Percentiles rank a stretch among this genome's conserved stretches.
Conservation (phyloP, 225 moss, liverwort and hornwort genomes). For the Takakia lepidozioides region DNA sequence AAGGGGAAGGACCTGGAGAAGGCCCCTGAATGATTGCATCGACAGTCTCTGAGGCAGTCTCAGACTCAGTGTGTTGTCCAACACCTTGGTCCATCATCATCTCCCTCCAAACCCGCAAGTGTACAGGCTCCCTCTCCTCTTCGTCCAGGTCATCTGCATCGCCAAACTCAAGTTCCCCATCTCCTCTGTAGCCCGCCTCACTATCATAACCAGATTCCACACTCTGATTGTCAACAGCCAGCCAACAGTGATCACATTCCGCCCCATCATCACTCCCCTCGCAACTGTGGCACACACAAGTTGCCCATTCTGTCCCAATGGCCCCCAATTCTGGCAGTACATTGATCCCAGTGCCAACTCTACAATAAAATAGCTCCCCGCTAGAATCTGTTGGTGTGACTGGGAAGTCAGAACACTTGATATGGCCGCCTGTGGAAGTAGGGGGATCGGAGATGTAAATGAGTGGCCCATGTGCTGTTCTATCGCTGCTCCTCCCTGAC, state of each 20-base stretch:
- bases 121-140: conserved; percentile 43
- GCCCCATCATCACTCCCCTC: conserved; percentile 9
- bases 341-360: conserved; percentile 14
- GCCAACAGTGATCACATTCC: conserved; percentile 43
- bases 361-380: conserved; percentile 36
- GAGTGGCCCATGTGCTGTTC: conserved; percentile 37
- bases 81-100: conserved; percentile 19
- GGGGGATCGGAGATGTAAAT: conserved; percentile 45
- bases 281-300: conserved; percentile 22
- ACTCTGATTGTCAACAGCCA: conserved; percentile 19
- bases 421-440: conserved; percentile 42
- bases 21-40: too few species aligned
- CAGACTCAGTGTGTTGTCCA: background rate
- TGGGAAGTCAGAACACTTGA: conserved; percentile 49
- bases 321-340: conserved; percentile 30
- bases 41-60: too few species aligned
- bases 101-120: conserved; percentile 43
- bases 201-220: conserved; percentile 46
- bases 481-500: conserved; percentile 46
- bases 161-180: conserved; percentile 44
- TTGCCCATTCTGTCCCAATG: conserved; percentile 34
- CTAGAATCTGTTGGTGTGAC: conserved; percentile 47
- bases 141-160: conserved; percentile 51
- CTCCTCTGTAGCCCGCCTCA: conserved; percentile 46
- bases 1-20: too few species aligned